A percentile compares a stretch with the other conserved stretches of the same genome.
Evolutionary conservation across 192 early-diverging fungal species (phyloP).

Genomic region (Linnemannia exigua): DNA sequence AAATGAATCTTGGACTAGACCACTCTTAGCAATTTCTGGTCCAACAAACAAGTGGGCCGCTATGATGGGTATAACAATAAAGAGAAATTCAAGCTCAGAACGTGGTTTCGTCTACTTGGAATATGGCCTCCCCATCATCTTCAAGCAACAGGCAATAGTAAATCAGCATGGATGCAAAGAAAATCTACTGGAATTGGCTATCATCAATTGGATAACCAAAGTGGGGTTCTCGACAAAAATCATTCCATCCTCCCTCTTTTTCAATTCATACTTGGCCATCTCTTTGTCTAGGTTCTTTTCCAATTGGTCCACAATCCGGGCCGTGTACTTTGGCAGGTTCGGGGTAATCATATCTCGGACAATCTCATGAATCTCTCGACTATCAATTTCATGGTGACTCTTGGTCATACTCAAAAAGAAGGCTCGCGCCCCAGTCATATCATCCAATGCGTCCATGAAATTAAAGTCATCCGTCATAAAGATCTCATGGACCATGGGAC

Average conservation of each 20-base stretch:
- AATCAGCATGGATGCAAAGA: neutral
- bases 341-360: slow-evolving; percentile 43
- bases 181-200: slow-evolving; percentile 52
- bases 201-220: slow-evolving; percentile 34
- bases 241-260: slow-evolving; percentile 20
- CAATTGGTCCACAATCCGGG: slow-evolving; percentile 25
- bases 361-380: slow-evolving; percentile 20
- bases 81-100: neutral
- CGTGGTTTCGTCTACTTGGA: neutral
- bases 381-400: slow-evolving; percentile 26
- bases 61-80: neutral
- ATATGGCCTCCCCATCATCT: no score
- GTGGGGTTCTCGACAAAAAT: slow-evolving; percentile 17
- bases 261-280: slow-evolving; percentile 6
- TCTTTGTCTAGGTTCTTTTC: slow-evolving; percentile 35
- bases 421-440: slow-evolving; percentile 13
- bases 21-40: slow-evolving; percentile 31
- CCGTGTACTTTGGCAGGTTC: slow-evolving; percentile 33
- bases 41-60: slow-evolving; percentile 47
- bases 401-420: slow-evolving; percentile 24
- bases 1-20: slow-evolving; percentile 32
- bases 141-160: no score
- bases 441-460: slow-evolving; percentile 14
- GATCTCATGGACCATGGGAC: slow-evolving; percentile 27
- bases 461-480: slow-evolving; percentile 24